A percentile compares a stretch with the other conserved stretches of the same genome.
Conservation (phyloP, 73 alveolate genomes). For the Symbiodinium natans region DNA sequence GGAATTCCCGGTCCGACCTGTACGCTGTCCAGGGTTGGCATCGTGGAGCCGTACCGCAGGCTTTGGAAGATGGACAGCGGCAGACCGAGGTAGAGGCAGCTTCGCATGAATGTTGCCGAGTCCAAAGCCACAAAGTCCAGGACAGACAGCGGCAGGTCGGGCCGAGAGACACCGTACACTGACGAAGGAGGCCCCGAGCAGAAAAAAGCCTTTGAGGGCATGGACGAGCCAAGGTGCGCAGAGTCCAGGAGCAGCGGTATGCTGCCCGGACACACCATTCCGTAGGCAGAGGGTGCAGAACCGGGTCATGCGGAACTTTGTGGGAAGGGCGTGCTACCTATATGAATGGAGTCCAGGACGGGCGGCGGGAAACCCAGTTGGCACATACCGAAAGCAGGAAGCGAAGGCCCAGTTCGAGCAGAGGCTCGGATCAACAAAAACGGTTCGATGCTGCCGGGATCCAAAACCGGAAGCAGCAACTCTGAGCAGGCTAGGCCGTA, state of each 20-base stretch:
- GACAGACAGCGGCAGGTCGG: not conserved
- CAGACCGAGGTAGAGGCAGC: not conserved
- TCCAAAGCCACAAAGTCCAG: constrained; percentile 22
- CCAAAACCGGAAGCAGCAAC: not conserved
- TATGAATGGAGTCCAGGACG: not conserved
- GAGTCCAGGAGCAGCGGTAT: not conserved
- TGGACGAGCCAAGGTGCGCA: not conserved
- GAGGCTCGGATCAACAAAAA: not conserved
- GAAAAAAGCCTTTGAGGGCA: not conserved
- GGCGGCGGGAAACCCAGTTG: not conserved
- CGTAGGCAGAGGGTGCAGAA: not conserved
- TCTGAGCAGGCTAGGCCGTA: constrained; percentile 46
- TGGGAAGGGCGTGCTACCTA: not conserved
- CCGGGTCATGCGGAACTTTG: not conserved
- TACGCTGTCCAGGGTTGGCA: constrained; percentile 6
- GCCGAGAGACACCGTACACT: constrained; percentile 33
- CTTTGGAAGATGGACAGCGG: not conserved
- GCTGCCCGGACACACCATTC: constrained; percentile 45
- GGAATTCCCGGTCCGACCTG: not conserved
- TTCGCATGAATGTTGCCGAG: not conserved
- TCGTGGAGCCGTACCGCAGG: not conserved
- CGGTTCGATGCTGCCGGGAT: not conserved
- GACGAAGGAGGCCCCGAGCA: not conserved
- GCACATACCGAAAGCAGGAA: constrained; percentile 11
- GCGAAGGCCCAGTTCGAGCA: not conserved